Evolutionary conservation across 1,284 basidiomycete species (phyloP), one percentile per base, ranked within the genome.

Genomic region (Tilletia horrida): DNA sequence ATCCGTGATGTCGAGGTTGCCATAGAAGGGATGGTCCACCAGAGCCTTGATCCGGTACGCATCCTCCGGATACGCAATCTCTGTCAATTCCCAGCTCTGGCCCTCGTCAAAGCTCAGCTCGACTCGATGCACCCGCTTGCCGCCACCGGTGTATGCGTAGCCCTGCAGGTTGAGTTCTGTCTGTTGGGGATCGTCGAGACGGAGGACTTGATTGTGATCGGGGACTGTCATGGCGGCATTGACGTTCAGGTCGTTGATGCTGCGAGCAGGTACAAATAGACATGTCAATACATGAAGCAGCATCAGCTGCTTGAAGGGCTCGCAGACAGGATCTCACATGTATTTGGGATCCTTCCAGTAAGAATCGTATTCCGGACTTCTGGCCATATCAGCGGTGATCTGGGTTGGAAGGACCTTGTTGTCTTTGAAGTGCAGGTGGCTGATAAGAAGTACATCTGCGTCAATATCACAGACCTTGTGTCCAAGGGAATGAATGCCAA

Each of bases 61-160:
- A 75, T 89, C 88, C 75, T 88, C 88, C 0, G 86, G 87, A 72
- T 85, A 85, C 42, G 82, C 71, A 35, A 88, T 84, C 27, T 83
- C 79, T 7, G 86, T 85, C 4, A 88, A 82, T 18, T 67, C 72
- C 88, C 88, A 89, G 0, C 83, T 84, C 23, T 71, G 67, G 0
- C 88, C 88, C 50, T 87, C 85, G 72, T 89, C 88, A 6, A 88
- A 75, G 6, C 87, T 86, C 59, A 89, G 70, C 72, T 90, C 88
- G 18, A 89, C 85, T 14, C 88, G 84, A 8, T 84, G 85, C 35
- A 90, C 83, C 16, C 88, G 83, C 14, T 86, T 83, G 0, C 88
- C 88, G 7, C 88, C 88, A n/a, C 88, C 88, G 16, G 85, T 83
- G 76, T 89, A 89, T 0, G 88, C 88, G 71, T 89, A 90, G 7